These are phyloP conservation scores for Cubamyces lactineus DNA, from an alignment of 768 basidiomycete species.

Conservation along the genomic window DNA sequence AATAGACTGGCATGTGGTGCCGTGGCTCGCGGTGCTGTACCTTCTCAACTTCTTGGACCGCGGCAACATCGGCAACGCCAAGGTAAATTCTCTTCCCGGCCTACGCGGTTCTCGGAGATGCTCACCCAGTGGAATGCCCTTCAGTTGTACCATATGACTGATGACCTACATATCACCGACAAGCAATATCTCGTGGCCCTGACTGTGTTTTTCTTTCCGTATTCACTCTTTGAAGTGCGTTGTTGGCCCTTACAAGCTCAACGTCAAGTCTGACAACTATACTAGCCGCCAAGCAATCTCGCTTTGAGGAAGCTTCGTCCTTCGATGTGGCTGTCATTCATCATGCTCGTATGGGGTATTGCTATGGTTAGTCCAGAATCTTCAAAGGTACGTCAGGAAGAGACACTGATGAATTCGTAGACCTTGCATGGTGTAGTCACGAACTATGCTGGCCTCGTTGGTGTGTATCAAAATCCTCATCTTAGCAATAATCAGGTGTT, in stretches of 20 bases:
- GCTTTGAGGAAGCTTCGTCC: constrained; percentile 62
- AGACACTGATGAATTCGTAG: constrained; percentile 36
- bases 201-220: constrained; percentile 79
- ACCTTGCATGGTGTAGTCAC: constrained; percentile 64
- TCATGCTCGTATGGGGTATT: constrained; percentile 46
- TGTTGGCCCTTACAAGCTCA: constrained; percentile 12
- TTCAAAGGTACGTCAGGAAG: neutral
- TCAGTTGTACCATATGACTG: constrained; percentile 62
- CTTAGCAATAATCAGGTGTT: neutral
- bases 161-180: constrained; percentile 60
- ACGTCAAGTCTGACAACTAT: neutral
- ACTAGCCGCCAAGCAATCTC: constrained; percentile 65
- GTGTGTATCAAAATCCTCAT: constrained; percentile 39
- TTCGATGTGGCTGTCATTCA: constrained; percentile 61
- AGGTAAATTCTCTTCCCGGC: constrained; percentile 41
- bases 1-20: constrained; percentile 69
- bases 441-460: constrained; percentile 63
- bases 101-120: neutral
- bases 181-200: constrained; percentile 69
- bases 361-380: constrained; percentile 38
- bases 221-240: constrained; percentile 67
- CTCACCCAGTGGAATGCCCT: neutral
- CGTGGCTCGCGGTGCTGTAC: constrained; percentile 77
- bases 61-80: constrained; percentile 72
- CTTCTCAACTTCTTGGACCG: constrained; percentile 71